Evolutionary conservation across 2,329 filamentous ascomycete genomes (phyloP), one percentile per base, ranked within the genome.

Genomic region (Golovinomyces cichoracearum): DNA sequence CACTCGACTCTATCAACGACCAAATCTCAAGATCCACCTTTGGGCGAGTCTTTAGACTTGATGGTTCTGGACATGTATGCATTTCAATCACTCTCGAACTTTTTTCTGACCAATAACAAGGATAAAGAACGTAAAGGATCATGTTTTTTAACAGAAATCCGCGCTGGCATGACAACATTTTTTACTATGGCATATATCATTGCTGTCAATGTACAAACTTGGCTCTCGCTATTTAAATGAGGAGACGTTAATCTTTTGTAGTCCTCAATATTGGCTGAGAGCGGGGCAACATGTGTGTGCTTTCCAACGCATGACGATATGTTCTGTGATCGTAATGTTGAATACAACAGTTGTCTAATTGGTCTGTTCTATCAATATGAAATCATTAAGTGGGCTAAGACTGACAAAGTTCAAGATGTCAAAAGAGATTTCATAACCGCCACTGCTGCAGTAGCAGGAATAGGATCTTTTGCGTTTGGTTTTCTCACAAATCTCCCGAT

Each of bases 401-500:
- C 50, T 54, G n/a, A 55, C 23, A 40, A 35, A 4, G 29, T 1
- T 48, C 7, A 29, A 69, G 76, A 68, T 41, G 63, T 92, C 52
- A 78, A 82, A 54, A 73, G 79, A 27, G 83, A 92, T 61, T 66
- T 90, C 17, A 76, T 90, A 50, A 92, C 83, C 1, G 80, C 81
- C 3, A 92, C 84, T 0, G 80, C 83, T n/a, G 81, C 81, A 9
- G 73, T 90, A 47, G 69, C 81, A 5, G 83, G 82, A 5, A 66
- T 90, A 50, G 72, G 80, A 0, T 80, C 78, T 22, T 77, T 92
- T 56, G 67, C 72, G 51, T 88, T 92, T 65, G 83, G 84, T 3
- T 69, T 88, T 19, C 68, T 86, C 48, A 84, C 83, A 25, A 92
- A 92, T 55, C 71, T 90, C 48, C 83, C 83, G 0, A 79, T 84